Base-by-base conservation (phyloP, 352 stramenopile genomes). In the Globisporangium irregulare region DNA sequence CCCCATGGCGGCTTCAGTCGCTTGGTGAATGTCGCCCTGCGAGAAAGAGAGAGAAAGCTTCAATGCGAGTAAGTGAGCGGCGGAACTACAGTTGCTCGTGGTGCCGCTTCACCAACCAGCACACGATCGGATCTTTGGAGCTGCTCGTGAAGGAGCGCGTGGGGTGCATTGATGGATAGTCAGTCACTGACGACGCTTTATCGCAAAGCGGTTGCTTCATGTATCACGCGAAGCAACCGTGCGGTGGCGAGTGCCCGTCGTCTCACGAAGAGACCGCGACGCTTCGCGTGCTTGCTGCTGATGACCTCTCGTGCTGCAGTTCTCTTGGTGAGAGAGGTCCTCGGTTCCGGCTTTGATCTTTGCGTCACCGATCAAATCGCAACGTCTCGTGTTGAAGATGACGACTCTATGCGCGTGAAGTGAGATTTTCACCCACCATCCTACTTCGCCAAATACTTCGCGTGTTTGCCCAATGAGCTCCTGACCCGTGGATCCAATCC, bases 1-100 rank as follows among this genome's bases (percentile, higher is more conserved):
- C 48, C 73, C 73, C 76, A 82, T 82, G 25, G 64, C 36, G 3
- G 64, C 4, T 20, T 27, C 3, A 25, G 27, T 60, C 51, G 4
- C 22, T 57, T n/a, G 51, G 8, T 57, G 18, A 22, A 27, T 10
- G 15, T 22, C 43, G 43, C 5, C 18, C 43, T 22, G 18, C 15
- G 15, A 57, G 22, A 32, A n/a, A 29, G 51, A 57, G 27, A 57
- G 18, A 57, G 50, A 20, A 29, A 32, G 12, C 12, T 14, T 29
- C 51, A 57, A 27, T 57, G 43, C 22, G 43, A 51, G 43, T 18
- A n/a, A 24, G 8, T n/a, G n/a, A 55, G 22, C 3, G 7, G n/a
- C 15, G 20, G n/a, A 24, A 27, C 22, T 24, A 29, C 48, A 8
- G 48, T 55, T 27, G 48, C n/a, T 29, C 8, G 7, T 27, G 8